Evolutionary conservation across 2,329 filamentous ascomycete genomes (phyloP).

Genomic region (Epichloe elymi): DNA sequence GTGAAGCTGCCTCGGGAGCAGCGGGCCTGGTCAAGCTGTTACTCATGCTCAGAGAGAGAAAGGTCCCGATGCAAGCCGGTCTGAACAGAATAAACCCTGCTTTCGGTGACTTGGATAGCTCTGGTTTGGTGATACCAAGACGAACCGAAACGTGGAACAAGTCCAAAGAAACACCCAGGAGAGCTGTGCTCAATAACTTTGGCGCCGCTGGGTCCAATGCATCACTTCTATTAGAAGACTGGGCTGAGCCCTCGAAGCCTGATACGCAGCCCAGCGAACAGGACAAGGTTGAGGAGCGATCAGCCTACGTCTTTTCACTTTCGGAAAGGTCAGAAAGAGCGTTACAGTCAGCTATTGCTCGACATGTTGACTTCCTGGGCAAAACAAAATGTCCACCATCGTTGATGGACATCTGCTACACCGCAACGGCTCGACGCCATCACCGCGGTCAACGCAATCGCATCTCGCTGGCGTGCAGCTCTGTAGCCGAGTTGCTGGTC

Average conservation of each 20-base stretch:
- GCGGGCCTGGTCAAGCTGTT: constrained; percentile 46
- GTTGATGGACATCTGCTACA: constrained; percentile 37
- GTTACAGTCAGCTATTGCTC: no score
- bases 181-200: constrained; percentile 54
- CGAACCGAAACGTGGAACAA: not conserved
- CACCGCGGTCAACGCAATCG: not conserved
- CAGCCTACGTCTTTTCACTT: no score
- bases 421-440: constrained; percentile 32
- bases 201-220: constrained; percentile 62
- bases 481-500: not conserved
- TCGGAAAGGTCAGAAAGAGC: no score
- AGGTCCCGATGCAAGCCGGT: constrained; percentile 50
- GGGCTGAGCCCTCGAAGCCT: constrained; percentile 11
- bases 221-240: constrained; percentile 46
- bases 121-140: constrained; percentile 43
- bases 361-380: no score
- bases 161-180: constrained; percentile 22
- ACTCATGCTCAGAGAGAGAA: constrained; percentile 41
- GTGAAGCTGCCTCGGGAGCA: constrained; percentile 38
- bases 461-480: not conserved
- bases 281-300: no score
- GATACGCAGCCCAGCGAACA: constrained; percentile 7
- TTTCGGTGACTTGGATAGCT: constrained; percentile 37
- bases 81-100: constrained; percentile 51
- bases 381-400: constrained; percentile 20